Percentiles rank a stretch among this genome's conserved stretches.
phyloP scores from a whole-genome alignment of 257 asterid species.

The Mentha longifolia region DNA sequence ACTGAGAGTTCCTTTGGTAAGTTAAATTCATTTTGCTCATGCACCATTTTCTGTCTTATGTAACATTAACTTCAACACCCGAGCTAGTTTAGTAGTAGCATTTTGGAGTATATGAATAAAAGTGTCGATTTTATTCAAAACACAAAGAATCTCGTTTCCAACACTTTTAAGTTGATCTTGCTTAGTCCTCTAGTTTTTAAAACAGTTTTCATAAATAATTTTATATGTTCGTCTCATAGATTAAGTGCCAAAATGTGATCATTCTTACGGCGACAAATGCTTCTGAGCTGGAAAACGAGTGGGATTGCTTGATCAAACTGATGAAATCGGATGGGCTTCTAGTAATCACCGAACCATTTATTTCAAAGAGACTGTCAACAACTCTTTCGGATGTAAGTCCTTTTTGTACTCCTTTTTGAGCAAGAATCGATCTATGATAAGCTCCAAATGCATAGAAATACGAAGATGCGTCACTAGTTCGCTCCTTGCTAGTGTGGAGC shows the following conservation, averaged over 20 bases:
- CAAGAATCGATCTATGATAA: background rate
- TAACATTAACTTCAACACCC: background rate
- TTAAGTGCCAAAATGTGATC: conserved; percentile 84
- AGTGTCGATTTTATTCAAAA: background rate
- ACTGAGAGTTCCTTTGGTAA: conserved; percentile 77
- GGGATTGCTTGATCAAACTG: conserved; percentile 72
- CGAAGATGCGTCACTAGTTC: no score
- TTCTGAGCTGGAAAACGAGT: conserved; percentile 70
- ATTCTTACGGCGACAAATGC: conserved; percentile 73
- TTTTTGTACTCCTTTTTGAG: background rate
- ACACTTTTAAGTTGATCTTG: background rate
- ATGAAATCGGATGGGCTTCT: conserved; percentile 49
- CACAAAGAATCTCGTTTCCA: background rate
- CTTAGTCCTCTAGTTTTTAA: background rate
- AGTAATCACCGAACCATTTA: conserved; percentile 53
- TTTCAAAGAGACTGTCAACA: conserved; percentile 57
- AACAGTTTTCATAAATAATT: background rate
- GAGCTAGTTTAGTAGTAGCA: background rate
- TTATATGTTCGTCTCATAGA: conserved; percentile 42
- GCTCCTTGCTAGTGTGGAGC: background rate
- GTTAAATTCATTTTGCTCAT: conserved; percentile 25
- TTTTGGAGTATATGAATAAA: background rate
- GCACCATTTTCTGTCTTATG: background rate
- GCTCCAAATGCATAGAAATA: no score
- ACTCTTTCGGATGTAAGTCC: conserved; percentile 67